Evolutionary conservation across 495 filamentous ascomycete genomes (phyloP), one percentile per base, ranked within the genome.

Genomic region (Cercophora newfieldiana): DNA sequence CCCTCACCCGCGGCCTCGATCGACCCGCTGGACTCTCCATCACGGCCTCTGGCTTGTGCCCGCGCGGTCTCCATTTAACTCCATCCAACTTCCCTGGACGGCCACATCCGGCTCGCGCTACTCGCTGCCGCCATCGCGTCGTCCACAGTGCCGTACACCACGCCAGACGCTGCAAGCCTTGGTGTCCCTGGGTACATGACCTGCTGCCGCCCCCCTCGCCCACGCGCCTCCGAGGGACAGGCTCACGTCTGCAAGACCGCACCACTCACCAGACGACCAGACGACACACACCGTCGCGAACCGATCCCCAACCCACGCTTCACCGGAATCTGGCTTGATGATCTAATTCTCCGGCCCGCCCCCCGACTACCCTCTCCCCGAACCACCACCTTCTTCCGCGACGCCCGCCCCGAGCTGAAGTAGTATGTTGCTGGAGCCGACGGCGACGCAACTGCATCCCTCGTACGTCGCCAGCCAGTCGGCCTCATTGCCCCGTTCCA

Each of bases 381-480:
- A 55, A 60, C 59, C 61, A 18, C 21, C 58, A 66, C 69, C 66
- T 68, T 63, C 68, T 67, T 61, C 64, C 63, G 60, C 72, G 37
- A 44, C 37, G 37, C 10, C 37, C 37, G 37, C 10, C 37, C 37
- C 18, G 37, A 44, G 37, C 55, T 29, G 77, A 67, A 68, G 75
- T 80, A 79, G 77, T 75, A 77, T 80, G 79, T 77, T 76, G 64
- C 68, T 79, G 74, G 74, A 28, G 37, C 19, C 75, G 67, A 72
- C 75, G 75, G 69, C 77, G 66, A 72, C 72, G 65, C 68, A 72
- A 66, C 65, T 69, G 21, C 68, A 74, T 63, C 71, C 74, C 71
- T 67, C 72, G n/a, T 70, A 73, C 58, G 71, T 70, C 72, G 61
- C 59, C 67, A 59, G 66, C 65, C 71, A 68, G 67, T 59, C 66